Evolutionary conservation across 768 basidiomycete species (phyloP), one percentile per base, ranked within the genome.

Genomic region (Amanita thiersii): DNA sequence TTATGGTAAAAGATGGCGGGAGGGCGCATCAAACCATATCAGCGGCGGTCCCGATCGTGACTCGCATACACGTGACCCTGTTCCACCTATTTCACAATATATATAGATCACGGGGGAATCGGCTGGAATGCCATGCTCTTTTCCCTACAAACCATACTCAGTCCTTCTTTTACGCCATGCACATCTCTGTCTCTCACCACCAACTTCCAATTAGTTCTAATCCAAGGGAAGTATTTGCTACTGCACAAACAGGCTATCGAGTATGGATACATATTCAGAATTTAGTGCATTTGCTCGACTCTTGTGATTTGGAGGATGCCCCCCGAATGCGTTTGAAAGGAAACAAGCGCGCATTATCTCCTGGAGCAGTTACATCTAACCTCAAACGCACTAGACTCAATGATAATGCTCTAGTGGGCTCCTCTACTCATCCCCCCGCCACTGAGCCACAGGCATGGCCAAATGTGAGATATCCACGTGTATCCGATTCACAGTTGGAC

Each of bases 181-280:
- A 26, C 18, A 37, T 37, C 20, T 37, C 42, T 26, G 12, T 20
- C 33, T 43, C 42, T 20, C 26, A 36, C 12, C 35, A 43, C 26
- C 42, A 24, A 9, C 34, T 43, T 5, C 34, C 34, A n/a, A 33
- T 43, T 9, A 24, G 34, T 20, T 4, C 34, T 11, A 11, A n/a
- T 28, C 23, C 42, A 8, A 19, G 34, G 2, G 7, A 37, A n/a
- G 19, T 43, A 18, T 43, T 33, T 33, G 25, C 23, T 14, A 9
- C 9, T 14, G 10, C 18, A 12, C 6, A 36, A 10, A 19, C 17
- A n/a, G 25, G 20, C 8, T 43, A 28, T 30, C 25, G 35, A 9
- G 34, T 35, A 20, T 43, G 42, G 42, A 12, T 43, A 9, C 34
- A 43, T 29, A 12, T 43, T 23, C 42, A 37, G 19, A 43, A 43